Percentiles rank a stretch among this genome's conserved stretches.
These are phyloP conservation scores for Teratosphaeria viscida DNA, from an alignment of 2,329 filamentous ascomycete species.

Conservation along the genomic window DNA sequence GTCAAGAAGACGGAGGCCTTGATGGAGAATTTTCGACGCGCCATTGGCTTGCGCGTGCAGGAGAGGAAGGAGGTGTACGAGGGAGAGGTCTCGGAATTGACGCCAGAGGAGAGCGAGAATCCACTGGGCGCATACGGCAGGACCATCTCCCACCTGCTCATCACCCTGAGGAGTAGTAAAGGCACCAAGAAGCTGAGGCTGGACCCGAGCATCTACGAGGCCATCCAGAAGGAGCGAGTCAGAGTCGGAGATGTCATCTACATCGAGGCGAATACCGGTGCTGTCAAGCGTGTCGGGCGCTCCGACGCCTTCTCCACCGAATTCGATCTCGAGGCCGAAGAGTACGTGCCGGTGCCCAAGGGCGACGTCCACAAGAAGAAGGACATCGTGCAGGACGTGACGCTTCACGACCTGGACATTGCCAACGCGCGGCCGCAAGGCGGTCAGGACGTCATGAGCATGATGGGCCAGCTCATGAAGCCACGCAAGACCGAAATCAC, in stretches of 20 bases:
- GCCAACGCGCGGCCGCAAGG: constrained; percentile 92
- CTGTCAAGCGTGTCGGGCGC: constrained; percentile 91
- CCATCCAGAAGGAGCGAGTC: constrained; percentile 95
- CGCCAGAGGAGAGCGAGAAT: constrained; percentile 96
- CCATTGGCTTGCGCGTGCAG: constrained; percentile 91
- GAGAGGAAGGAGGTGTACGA: constrained; percentile 99
- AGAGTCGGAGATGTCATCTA: constrained; percentile 96
- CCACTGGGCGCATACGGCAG: constrained; percentile 92
- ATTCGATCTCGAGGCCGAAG: constrained; percentile 96
- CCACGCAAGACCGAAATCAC: constrained; percentile 99
- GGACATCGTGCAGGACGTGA: constrained; percentile 98
- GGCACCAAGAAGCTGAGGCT: constrained; percentile 96
- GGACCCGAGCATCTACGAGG: constrained; percentile 97
- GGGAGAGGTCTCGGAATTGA: constrained; percentile 94
- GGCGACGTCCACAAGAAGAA: constrained; percentile 99
- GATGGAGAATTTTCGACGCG: constrained; percentile 98
- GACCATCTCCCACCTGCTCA: constrained; percentile 90
- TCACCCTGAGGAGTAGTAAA: constrained; percentile 88
- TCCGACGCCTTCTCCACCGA: constrained; percentile 97
- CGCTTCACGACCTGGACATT: constrained; percentile 89
- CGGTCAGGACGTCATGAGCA: constrained; percentile 99
- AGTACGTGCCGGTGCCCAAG: constrained; percentile 97
- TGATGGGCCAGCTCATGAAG: constrained; percentile 99
- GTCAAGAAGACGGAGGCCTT: constrained; percentile 99
- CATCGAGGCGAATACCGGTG: constrained; percentile 97